Evolutionary conservation across 208 protist species (phyloP).

Genomic region (Naegleria lovaniensis): DNA sequence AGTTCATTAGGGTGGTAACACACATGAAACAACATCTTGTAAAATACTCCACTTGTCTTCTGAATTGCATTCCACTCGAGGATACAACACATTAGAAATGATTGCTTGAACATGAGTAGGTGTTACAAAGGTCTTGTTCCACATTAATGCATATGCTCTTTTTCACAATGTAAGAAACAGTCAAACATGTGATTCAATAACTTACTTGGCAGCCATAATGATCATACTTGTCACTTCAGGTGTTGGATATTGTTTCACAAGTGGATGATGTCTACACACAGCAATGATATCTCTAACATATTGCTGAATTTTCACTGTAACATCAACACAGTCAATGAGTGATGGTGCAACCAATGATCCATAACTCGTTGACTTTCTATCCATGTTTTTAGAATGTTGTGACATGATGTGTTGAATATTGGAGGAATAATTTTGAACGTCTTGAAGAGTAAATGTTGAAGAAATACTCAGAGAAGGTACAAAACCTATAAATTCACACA

Average conservation of each 20-base stretch:
- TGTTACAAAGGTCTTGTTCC: neutral
- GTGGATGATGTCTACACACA: neutral
- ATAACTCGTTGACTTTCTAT: neutral
- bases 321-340: neutral
- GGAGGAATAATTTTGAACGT: neutral
- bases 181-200: neutral
- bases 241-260: neutral
- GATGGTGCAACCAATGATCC: too few relatives aligned
- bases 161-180: neutral
- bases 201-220: neutral
- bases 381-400: neutral
- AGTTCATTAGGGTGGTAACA: neutral
- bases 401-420: neutral
- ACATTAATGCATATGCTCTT: slow-evolving; percentile 6
- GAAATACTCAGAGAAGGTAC: neutral
- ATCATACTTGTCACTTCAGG: neutral
- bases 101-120: slow-evolving; percentile 3
- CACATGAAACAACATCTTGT: neutral
- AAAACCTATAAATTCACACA: slow-evolving; percentile 3
- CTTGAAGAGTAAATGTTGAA: neutral
- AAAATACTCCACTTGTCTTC: neutral
- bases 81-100: neutral
- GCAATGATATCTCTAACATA: neutral
- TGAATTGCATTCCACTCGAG: neutral
- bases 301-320: neutral